Base-by-base conservation (phyloP, 768 basidiomycete species). In the Pulveroboletus sp. region DNA sequence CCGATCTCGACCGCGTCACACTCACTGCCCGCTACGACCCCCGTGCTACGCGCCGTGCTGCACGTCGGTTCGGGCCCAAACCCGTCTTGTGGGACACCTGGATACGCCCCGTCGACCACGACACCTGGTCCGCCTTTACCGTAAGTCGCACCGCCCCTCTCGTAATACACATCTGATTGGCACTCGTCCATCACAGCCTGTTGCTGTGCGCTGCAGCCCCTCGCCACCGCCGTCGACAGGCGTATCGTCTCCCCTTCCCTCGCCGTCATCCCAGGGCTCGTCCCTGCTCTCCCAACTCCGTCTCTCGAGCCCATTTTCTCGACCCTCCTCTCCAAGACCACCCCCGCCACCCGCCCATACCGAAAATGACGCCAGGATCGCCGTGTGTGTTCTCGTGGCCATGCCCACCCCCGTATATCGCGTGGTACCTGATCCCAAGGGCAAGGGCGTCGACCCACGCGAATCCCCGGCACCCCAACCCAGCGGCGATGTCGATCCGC, bases 1-100 rank as follows among this genome's bases (percentile, higher is more conserved):
- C 74, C 29, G 62, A 81, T 16, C 62, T 76, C 1, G 49, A 57
- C 20, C 47, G 29, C 29, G 9, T n/a, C 19, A 13, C 35, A 5
- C 27, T 56, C 40, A 50, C 27, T 7, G 47, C 34, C 12, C 36
- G 29, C 3, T 43, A 53, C 33, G 47, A 49, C 14, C 23, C 45
- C 21, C 3, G 35, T 7, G 34, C 24, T 3, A 43, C 35, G 1
- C 57, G 47, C n/a, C 57, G 54, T 29, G 10, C 49, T 5, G 2
- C 43, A 6, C 45, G 50, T 7, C 45, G 50, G 7, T 11, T 49
- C 0, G 62, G 53, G 2, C 43, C 59, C 0, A 58, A 49, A 14
- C 61, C 61, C 4, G 20, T 51, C 23, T 16, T 63, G 7, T 56
- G 59, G 41, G 62, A 61, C 14, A 40, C 44, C 1, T 63, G 53